Percentiles rank a stretch among this genome's conserved stretches.
Evolutionary conservation across 768 basidiomycete genomes (phyloP).

Genomic region (Trametes maxima): DNA sequence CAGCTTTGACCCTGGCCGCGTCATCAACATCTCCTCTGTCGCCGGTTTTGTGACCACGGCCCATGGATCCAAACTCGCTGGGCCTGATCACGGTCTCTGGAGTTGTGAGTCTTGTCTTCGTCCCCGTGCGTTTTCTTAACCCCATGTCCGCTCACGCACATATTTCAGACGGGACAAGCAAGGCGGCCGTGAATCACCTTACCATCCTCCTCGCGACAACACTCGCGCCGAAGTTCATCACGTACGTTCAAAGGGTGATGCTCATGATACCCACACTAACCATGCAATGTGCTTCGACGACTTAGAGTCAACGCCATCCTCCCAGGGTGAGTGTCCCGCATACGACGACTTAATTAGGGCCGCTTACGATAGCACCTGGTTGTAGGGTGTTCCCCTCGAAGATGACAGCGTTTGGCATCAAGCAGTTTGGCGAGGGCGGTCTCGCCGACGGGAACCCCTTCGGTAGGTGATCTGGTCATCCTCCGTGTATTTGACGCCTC

Average conservation of each 20-base stretch:
- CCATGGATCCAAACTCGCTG: constrained; percentile 51
- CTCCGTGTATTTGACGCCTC: background rate
- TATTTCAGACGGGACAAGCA: constrained; percentile 70
- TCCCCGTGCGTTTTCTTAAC: background rate
- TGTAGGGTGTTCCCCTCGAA: constrained; percentile 75
- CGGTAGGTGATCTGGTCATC: constrained; percentile 42
- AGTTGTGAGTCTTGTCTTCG: constrained; percentile 57
- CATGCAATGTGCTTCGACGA: constrained; percentile 4
- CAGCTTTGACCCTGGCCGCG: constrained; percentile 65
- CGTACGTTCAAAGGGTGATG: constrained; percentile 46
- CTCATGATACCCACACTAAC: background rate
- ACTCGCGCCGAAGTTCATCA: constrained; percentile 59
- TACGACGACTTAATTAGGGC: background rate
- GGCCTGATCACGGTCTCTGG: constrained; percentile 67
- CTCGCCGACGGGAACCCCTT: constrained; percentile 63
- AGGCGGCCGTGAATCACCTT: constrained; percentile 87
- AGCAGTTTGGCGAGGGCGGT: constrained; percentile 51
- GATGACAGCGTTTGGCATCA: constrained; percentile 79
- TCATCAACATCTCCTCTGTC: constrained; percentile 83
- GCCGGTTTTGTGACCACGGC: constrained; percentile 56
- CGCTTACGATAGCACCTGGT: background rate
- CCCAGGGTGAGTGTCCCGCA: constrained; percentile 57
- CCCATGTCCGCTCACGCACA: constrained; percentile 2
- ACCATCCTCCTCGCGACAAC: constrained; percentile 72
- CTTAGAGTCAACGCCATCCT: constrained; percentile 87